A percentile compares a stretch with the other conserved stretches of the same genome.
Conservation (phyloP, 2,329 filamentous ascomycete genomes). For the Juglanconis sp. region DNA sequence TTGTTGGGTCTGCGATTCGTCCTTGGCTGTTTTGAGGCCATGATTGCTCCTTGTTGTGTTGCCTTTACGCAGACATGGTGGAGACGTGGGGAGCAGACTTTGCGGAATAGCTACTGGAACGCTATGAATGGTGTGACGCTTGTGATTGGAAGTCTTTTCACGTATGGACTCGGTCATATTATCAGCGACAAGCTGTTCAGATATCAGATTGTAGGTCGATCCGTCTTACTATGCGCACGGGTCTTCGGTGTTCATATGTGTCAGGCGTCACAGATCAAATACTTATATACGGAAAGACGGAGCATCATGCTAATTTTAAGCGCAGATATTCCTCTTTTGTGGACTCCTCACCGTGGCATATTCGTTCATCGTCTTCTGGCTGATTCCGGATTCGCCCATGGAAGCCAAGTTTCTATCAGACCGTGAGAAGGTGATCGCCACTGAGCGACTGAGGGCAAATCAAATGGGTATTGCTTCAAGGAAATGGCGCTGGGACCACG, state of each 20-base stretch:
- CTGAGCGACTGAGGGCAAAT: conserved; percentile 53
- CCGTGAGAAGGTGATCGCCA: conserved; percentile 54
- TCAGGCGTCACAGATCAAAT: not conserved
- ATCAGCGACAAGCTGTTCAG: conserved; percentile 38
- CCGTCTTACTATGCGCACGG: conserved; percentile 16
- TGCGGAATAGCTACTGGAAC: conserved; percentile 50
- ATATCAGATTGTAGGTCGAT: conserved; percentile 42
- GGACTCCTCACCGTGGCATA: conserved; percentile 50
- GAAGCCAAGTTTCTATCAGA: conserved; percentile 54
- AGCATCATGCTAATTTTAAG: conserved; percentile 23
- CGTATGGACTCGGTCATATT: conserved; percentile 50
- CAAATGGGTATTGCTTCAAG: conserved; percentile 40
- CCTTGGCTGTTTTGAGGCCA: conserved; percentile 45
- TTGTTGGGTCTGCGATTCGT: conserved; percentile 43
- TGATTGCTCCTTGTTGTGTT: conserved; percentile 49
- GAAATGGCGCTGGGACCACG: conserved; percentile 40
- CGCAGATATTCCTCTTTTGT: conserved; percentile 43
- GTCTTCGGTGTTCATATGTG: not conserved
- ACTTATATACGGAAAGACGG: not conserved
- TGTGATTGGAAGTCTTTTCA: conserved; percentile 53
- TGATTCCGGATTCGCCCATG: conserved; percentile 64
- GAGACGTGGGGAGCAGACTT: conserved; percentile 47
- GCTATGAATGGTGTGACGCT: conserved; percentile 54
- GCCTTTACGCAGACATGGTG: conserved; percentile 56
- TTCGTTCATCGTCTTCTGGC: conserved; percentile 47